Conservation (phyloP, 495 filamentous ascomycete genomes). For the Trichodelitschia bisporula region DNA sequence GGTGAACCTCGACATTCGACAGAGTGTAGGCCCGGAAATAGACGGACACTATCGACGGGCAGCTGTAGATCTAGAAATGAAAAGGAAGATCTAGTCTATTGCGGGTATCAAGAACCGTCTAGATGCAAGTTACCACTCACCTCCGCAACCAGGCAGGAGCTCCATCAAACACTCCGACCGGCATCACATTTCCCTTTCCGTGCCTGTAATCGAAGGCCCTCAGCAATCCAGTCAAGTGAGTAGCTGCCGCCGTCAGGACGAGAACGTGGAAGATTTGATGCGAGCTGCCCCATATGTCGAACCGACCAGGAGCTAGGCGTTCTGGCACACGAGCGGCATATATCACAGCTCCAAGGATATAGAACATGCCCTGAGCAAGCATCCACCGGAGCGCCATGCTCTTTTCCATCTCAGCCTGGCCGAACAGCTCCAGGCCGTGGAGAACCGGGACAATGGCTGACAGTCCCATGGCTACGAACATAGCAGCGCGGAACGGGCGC, state of each 20-base stretch:
- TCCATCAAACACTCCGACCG: no score
- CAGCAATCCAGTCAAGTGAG: constrained; percentile 37
- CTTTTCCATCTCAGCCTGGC: constrained; percentile 27
- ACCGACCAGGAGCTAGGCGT: constrained; percentile 31
- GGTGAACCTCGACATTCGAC: no score
- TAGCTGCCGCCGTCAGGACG: constrained; percentile 37
- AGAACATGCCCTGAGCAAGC: constrained; percentile 53
- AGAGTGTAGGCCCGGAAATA: no score
- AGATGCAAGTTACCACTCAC: no score
- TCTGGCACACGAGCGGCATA: constrained; percentile 48
- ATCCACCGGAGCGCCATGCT: constrained; percentile 71
- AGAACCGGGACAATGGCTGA: constrained; percentile 61
- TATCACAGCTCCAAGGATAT: constrained; percentile 63
- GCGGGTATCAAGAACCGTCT: no score
- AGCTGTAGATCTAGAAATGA: no score
- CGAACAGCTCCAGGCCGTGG: constrained; percentile 44
- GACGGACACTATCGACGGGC: no score
- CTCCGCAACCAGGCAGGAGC: no score
- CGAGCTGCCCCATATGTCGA: constrained; percentile 55
- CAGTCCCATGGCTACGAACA: constrained; percentile 78
- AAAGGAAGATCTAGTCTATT: no score
- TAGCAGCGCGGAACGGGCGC: constrained; percentile 64
- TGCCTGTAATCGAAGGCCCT: constrained; percentile 19
- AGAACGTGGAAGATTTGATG: constrained; percentile 64
- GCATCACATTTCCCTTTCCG: no score